Evolutionary conservation across 768 basidiomycete genomes (phyloP).

Genomic region (Xerocomellus amylosporus): DNA sequence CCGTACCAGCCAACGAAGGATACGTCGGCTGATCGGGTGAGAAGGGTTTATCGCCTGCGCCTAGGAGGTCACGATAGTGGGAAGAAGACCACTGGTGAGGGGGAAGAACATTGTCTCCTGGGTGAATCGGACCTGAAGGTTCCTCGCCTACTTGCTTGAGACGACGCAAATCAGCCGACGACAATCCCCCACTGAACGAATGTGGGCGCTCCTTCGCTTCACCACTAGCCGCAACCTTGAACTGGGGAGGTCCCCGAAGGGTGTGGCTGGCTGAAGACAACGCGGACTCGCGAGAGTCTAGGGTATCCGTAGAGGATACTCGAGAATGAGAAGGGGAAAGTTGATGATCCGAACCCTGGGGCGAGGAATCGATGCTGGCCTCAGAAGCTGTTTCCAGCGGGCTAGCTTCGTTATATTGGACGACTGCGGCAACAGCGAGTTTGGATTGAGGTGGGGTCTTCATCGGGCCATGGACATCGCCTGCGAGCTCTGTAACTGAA

Average conservation of each 20-base stretch:
- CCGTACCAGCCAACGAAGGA: conserved; percentile 60
- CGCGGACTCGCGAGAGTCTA: conserved; percentile 55
- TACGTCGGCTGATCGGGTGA: conserved; percentile 50
- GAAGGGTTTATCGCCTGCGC: conserved; percentile 41
- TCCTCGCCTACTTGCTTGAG: conserved; percentile 65
- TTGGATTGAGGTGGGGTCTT: conserved; percentile 70
- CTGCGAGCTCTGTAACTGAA: conserved; percentile 48
- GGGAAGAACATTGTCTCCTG: conserved; percentile 37
- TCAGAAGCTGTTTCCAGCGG: conserved; percentile 72
- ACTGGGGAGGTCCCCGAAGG: conserved; percentile 50
- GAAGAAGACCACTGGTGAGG: conserved; percentile 51
- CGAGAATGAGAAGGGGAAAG: conserved; percentile 72
- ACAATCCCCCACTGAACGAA: conserved; percentile 77
- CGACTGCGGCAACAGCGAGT: conserved; percentile 46
- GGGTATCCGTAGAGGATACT: conserved; percentile 79
- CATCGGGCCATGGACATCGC: conserved; percentile 51
- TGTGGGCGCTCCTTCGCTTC: conserved; percentile 77
- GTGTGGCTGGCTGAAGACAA: conserved; percentile 54
- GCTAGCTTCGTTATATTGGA: conserved; percentile 62
- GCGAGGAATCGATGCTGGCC: conserved; percentile 71
- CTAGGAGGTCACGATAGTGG: conserved; percentile 46
- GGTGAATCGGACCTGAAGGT: conserved; percentile 29
- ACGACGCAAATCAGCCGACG: conserved; percentile 69
- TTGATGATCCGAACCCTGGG: conserved; percentile 64
- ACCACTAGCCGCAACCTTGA: conserved; percentile 48